Conservation (phyloP, 2,329 filamentous ascomycete species). For the Clonostachys rhizophaga region DNA sequence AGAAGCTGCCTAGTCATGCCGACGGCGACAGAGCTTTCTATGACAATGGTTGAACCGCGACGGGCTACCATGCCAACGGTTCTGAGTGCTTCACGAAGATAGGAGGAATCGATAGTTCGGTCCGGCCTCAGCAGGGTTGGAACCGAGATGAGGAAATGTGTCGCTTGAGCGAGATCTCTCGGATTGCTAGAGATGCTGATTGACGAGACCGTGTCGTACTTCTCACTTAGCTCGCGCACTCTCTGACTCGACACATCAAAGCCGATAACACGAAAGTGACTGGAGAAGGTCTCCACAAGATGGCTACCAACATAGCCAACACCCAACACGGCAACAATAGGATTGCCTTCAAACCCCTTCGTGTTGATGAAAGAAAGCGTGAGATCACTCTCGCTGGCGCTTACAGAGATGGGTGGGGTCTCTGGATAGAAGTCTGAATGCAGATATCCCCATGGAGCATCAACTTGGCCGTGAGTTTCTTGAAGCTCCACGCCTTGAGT, state of each 20-base stretch:
- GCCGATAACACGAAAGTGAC: slow-evolving; percentile 34
- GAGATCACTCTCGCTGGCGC: slow-evolving; percentile 3
- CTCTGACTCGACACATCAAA: slow-evolving; percentile 40
- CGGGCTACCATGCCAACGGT: slow-evolving; percentile 33
- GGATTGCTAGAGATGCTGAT: slow-evolving; percentile 30
- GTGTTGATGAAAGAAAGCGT: neutral
- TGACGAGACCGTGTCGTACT: slow-evolving; percentile 15
- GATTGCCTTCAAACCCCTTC: slow-evolving; percentile 12
- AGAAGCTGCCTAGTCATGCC: slow-evolving; percentile 48
- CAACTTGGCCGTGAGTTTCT: no score
- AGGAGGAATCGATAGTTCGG: slow-evolving; percentile 41
- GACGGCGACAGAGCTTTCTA: slow-evolving; percentile 49
- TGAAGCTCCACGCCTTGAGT: no score
- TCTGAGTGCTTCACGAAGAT: slow-evolving; percentile 34
- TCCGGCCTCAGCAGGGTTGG: slow-evolving; percentile 43
- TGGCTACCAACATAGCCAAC: slow-evolving; percentile 49
- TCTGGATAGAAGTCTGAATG: neutral
- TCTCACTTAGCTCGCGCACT: slow-evolving; percentile 21
- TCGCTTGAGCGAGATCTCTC: slow-evolving; percentile 31
- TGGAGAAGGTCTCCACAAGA: slow-evolving; percentile 37
- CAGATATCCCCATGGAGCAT: slow-evolving; percentile 2
- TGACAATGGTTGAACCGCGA: slow-evolving; percentile 39
- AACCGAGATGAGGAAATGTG: slow-evolving; percentile 48
- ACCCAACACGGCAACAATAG: slow-evolving; percentile 42
- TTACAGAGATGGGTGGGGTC: slow-evolving; percentile 4